Evolutionary conservation across 805 yeast species (phyloP), one percentile per base, ranked within the genome.

Genomic region (Nakazawaea sp.): DNA sequence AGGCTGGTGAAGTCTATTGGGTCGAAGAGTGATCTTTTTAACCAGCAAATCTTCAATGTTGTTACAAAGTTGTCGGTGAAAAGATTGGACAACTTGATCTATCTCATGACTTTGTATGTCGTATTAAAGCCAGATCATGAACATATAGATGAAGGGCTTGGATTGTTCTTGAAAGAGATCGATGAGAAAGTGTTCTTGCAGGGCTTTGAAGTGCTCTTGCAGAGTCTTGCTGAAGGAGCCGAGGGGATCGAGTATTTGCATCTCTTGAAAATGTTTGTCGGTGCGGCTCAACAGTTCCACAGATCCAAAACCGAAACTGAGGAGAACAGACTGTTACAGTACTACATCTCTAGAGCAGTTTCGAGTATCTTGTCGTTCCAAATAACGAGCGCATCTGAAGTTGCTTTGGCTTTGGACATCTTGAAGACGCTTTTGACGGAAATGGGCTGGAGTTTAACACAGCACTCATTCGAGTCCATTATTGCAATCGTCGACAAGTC

Each of bases 401-500:
- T n/a, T 13, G n/a, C 15, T 6, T 24, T 4, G 7, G 18, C 18
- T 61, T 9, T 41, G 66, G 18, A 36, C 41, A 43, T 62, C 5
- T 27, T 81, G 18, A 73, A 66, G 42, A 36, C 47, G 0, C 41
- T 72, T 7, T 53, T 81, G 13, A 56, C 70, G 8, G 72, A 72
- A 5, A 67, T 70, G 37, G 46, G 71, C 0, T 75, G 84, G 81
- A 45, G 72, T 1, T 65, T 85, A 33, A 62, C 74, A 4, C 96
- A 86, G 52, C 81, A 80, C 50, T 53, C 75, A 0, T 58, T 79
- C 15, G 96, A 86, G 53, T 48, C 69, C 24, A 52, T 74, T 0
- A 45, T 83, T 10, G 58, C 69, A 4, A 43, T 70, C 13, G 45
- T 68, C 4, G 50, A 66, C 3, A 50, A 55, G 16, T 13, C 16